phyloP scores from a whole-genome alignment of 441 rosid genomes.

The Hura crepitans region DNA sequence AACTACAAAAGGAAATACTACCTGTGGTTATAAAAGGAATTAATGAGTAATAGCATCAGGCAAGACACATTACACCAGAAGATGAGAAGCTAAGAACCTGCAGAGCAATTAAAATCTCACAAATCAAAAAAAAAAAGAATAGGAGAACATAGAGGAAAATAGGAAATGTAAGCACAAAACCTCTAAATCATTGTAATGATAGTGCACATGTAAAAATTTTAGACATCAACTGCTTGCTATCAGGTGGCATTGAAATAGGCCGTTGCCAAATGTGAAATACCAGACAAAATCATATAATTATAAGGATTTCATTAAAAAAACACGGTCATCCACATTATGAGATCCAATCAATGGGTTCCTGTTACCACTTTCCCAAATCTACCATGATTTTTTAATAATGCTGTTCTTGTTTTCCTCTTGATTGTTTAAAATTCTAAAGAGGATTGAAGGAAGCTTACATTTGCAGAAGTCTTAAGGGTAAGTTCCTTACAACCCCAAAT shows the following conservation, averaged over 20 bases:
- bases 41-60: constrained; percentile 36
- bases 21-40: constrained; percentile 47
- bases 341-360: not conserved
- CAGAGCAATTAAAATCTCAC: constrained; percentile 12
- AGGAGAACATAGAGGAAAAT: constrained; percentile 9
- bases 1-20: constrained; percentile 75
- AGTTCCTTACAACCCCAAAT: not conserved
- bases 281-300: not conserved
- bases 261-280: not conserved
- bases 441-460: not conserved
- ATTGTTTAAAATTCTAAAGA: not conserved
- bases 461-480: not conserved
- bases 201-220: constrained; percentile 3
- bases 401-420: not conserved
- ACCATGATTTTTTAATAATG: not conserved
- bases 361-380: not conserved
- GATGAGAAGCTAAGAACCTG: not conserved
- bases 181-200: constrained; percentile 1
- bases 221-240: constrained; percentile 6
- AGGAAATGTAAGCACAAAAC: not conserved
- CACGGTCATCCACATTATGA: not conserved
- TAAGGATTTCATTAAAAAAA: constrained; percentile 2
- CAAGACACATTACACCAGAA: constrained; percentile 13
- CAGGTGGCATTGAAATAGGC: constrained; percentile 6
- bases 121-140: constrained; percentile 6